Conservation (phyloP, 108 stramenopile species). For the Nitzschia sp. region DNA sequence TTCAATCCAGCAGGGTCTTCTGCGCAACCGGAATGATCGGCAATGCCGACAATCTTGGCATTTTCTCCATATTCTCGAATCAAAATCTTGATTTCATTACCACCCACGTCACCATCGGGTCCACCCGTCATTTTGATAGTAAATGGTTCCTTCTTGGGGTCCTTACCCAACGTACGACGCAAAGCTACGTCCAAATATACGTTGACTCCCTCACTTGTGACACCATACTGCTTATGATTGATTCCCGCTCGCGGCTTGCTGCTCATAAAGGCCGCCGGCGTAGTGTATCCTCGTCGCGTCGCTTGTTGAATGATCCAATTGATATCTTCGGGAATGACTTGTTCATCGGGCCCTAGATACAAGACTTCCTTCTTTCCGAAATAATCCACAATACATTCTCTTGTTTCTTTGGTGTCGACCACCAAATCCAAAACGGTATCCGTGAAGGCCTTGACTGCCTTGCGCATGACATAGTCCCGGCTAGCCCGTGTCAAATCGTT, state of each 20-base stretch:
- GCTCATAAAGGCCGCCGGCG: conserved; percentile 97
- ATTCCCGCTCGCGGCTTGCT: conserved; percentile 95
- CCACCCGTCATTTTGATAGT: conserved; percentile 97
- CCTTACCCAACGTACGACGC: conserved; percentile 71
- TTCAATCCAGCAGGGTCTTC: conserved; percentile 96
- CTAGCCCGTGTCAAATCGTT: conserved; percentile 52
- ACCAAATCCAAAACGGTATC: conserved; percentile 96
- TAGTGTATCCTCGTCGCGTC: conserved; percentile 81
- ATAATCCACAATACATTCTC: conserved; percentile 82
- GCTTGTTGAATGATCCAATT: conserved; percentile 96
- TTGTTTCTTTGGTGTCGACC: conserved; percentile 90
- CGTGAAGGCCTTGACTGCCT: conserved; percentile 94
- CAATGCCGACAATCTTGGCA: conserved; percentile 93
- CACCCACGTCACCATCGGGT: conserved; percentile 98
- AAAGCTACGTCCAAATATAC: conserved; percentile 96
- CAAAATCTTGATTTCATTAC: conserved; percentile 96
- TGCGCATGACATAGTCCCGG: conserved; percentile 85
- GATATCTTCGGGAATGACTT: conserved; percentile 95
- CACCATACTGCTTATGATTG: conserved; percentile 98
- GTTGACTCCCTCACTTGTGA: conserved; percentile 94
- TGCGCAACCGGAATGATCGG: conserved; percentile 94
- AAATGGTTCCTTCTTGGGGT: conserved; percentile 87
- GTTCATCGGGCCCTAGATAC: conserved; percentile 98
- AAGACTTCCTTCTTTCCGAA: conserved; percentile 91
- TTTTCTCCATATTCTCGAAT: conserved; percentile 94